These are phyloP conservation scores for Clitoria ternatea DNA, from an alignment of 306 rosid species.

Conservation along the genomic window DNA sequence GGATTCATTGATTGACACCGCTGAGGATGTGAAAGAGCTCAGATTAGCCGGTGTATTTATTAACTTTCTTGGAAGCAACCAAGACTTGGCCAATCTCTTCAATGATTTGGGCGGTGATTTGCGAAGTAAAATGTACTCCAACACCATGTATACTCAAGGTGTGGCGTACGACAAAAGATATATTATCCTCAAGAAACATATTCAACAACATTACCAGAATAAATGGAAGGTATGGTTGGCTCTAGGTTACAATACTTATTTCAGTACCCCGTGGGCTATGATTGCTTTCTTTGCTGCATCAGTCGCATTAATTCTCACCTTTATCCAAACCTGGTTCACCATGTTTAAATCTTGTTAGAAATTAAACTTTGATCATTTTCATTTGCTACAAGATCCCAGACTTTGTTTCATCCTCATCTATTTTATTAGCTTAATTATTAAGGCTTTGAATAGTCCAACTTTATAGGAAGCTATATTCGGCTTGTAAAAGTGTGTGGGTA, in stretches of 20 bases:
- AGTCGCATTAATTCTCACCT: not conserved
- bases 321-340: not conserved
- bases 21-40: slow-evolving; percentile 7
- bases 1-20: not conserved
- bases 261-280: not conserved
- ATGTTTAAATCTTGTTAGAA: too few relatives aligned
- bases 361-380: too few relatives aligned
- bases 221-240: not conserved
- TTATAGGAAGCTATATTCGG: too few relatives aligned
- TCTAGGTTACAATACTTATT: not conserved
- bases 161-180: not conserved
- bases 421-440: too few relatives aligned
- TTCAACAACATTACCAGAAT: not conserved
- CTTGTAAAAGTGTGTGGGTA: too few relatives aligned
- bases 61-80: not conserved
- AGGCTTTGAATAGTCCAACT: too few relatives aligned
- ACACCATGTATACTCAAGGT: accelerated
- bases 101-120: not conserved
- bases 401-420: too few relatives aligned
- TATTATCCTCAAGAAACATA: not conserved
- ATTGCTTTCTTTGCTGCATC: not conserved
- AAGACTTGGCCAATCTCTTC: not conserved
- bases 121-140: not conserved
- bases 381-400: too few relatives aligned
- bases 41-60: not conserved